Percentiles rank a stretch among this genome's conserved stretches.
phyloP scores from a whole-genome alignment of 768 basidiomycete genomes.

The Hemileccinum rubropunctum region DNA sequence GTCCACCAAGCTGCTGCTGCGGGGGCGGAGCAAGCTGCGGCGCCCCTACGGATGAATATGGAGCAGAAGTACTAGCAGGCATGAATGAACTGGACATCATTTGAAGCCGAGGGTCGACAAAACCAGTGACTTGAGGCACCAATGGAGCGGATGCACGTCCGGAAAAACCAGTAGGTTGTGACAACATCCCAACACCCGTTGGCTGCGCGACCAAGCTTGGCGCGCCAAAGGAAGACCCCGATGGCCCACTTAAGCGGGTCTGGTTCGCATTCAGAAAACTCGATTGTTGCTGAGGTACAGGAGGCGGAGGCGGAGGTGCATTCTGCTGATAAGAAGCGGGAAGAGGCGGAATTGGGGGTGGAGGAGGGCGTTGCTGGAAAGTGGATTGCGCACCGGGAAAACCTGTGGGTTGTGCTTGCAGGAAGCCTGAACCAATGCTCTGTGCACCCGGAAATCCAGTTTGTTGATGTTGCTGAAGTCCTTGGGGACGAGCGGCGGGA shows the following conservation, averaged over 20 bases:
- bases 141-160: constrained; percentile 45
- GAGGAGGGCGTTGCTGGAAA: constrained; percentile 37
- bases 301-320: constrained; percentile 36
- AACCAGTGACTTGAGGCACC: constrained; percentile 76
- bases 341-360: constrained; percentile 64
- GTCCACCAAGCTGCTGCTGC: constrained; percentile 51
- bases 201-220: constrained; percentile 19
- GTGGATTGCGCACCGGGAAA: constrained; percentile 27
- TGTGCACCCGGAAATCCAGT: constrained; percentile 43
- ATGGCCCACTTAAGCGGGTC: constrained; percentile 39
- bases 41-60: constrained; percentile 54
- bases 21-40: constrained; percentile 60
- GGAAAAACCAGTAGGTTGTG: constrained; percentile 46
- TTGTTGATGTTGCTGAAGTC: constrained; percentile 43
- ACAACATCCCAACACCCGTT: constrained; percentile 23
- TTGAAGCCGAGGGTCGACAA: constrained; percentile 75
- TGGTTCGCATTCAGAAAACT: constrained; percentile 58
- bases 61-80: constrained; percentile 65
- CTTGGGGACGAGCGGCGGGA: constrained; percentile 35
- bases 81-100: constrained; percentile 94
- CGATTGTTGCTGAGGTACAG: constrained; percentile 37
- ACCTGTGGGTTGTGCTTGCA: constrained; percentile 55
- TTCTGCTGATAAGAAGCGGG: constrained; percentile 60
- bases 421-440: constrained; percentile 30
- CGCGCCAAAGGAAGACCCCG: constrained; percentile 8